Conservation (phyloP, 306 rosid genomes). For the Trichosanthes truncata region DNA sequence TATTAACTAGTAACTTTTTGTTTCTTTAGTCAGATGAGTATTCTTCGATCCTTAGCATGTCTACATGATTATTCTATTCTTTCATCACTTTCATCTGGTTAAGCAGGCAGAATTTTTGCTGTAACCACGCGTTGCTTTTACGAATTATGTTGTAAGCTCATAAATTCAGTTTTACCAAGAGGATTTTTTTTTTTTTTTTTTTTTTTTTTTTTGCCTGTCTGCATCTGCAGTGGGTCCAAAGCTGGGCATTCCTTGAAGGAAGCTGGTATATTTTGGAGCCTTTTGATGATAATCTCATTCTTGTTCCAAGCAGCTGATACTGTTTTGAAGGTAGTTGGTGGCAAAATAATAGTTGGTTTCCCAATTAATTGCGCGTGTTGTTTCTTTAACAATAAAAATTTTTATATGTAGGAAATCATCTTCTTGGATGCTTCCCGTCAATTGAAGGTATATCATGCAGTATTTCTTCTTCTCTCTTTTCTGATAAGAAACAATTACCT, state of each 20-base stretch:
- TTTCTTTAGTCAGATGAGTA: neutral
- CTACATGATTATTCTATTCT: neutral
- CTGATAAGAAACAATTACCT: neutral
- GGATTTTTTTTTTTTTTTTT: no score
- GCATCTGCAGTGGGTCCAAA: constrained; percentile 56
- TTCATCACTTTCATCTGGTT: neutral
- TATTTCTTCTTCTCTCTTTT: constrained; percentile 10
- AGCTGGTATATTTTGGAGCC: constrained; percentile 80
- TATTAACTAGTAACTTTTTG: neutral
- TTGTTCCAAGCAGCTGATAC: constrained; percentile 85
- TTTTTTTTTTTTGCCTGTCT: constrained; percentile 15
- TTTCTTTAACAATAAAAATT: constrained; percentile 19
- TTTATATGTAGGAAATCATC: constrained; percentile 56
- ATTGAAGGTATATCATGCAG: constrained; percentile 41
- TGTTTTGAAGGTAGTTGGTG: constrained; percentile 58
- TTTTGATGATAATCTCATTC: constrained; percentile 80
- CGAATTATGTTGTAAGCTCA: neutral
- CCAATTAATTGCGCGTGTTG: constrained; percentile 3
- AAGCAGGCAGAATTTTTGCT: neutral
- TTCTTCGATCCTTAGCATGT: neutral
- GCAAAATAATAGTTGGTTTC: constrained; percentile 10
- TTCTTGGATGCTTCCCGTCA: constrained; percentile 46
- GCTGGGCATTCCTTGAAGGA: constrained; percentile 71
- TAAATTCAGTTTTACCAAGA: neutral
- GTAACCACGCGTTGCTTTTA: neutral